phyloP scores from a whole-genome alignment of 2,329 filamentous ascomycete genomes.

The Fusarium abutilonis region DNA sequence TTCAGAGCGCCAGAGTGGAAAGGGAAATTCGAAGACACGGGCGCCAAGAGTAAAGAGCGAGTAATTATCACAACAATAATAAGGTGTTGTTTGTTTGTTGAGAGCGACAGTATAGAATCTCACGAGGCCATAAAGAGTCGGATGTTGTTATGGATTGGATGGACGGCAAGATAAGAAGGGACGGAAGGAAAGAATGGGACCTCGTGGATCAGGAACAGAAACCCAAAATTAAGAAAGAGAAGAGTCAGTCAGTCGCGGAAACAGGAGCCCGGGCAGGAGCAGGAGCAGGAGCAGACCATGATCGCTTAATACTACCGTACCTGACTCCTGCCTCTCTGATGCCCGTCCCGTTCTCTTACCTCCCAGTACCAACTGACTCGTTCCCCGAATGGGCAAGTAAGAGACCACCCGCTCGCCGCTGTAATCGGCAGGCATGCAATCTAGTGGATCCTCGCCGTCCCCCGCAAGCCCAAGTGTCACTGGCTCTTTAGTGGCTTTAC shows the following conservation, averaged over 20 bases:
- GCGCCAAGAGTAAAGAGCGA: not conserved
- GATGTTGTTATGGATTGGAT: conserved; percentile 3
- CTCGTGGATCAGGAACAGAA: conserved; percentile 2
- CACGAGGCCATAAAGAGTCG: conserved; percentile 1
- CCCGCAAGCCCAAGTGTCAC: too few species aligned
- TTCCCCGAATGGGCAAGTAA: conserved; percentile 7
- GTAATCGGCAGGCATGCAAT: conserved; percentile 11
- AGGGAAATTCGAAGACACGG: not conserved
- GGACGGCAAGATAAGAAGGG: conserved; percentile 16
- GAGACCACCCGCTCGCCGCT: not conserved
- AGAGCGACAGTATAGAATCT: conserved; percentile 21
- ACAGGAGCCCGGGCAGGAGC: not conserved
- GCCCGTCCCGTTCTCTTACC: not conserved
- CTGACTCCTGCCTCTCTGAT: not conserved
- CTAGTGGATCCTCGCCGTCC: conserved; percentile 24
- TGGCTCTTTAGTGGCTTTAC: not conserved
- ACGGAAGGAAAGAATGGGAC: conserved; percentile 35
- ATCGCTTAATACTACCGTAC: conserved; percentile 40
- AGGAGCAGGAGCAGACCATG: conserved; percentile 30
- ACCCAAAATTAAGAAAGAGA: too few species aligned
- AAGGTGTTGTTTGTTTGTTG: not conserved
- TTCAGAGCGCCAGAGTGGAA: conserved; percentile 1
- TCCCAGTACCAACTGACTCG: conserved; percentile 36
- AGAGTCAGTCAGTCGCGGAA: not conserved
- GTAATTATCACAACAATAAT: not conserved